Base-by-base conservation (phyloP, 441 rosid species). In the Melastoma candidum region DNA sequence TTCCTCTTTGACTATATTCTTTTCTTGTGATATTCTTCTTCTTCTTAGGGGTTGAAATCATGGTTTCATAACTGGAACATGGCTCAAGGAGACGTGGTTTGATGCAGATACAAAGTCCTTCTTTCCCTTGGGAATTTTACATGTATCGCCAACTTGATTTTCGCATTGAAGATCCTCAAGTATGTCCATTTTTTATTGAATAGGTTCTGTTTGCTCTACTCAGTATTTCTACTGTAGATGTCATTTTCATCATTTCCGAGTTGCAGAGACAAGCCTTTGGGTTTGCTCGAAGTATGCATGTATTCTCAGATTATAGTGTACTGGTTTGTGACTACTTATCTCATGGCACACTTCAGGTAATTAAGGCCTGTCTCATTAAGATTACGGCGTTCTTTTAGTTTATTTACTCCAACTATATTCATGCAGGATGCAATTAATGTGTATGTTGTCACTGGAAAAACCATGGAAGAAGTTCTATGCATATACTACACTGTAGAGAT, bases 81-180 rank as follows among this genome's bases (percentile, higher is more conserved):
- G 22, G 22, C 22, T 17, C 51, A 26, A 58, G 29, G 24, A 44
- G 53, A 49, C 29, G 60, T 41, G 53, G 59, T 72, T 3, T 3
- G 7, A 29, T 60, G 53, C 84, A 87, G 98, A 76, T 92, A 67
- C 98, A 90, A 74, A 80, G 68, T 69, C 98, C 98, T 58, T 74
- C 96, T 59, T 85, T 87, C 57, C 93, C 93, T 51, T 90, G 95
- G 96, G 98, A 92, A 56, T 92, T 92, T 64, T 73, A 92, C 82
- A 76, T 92, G 84, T 92, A 92, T 68, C 83, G 95, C 52, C 95
- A 79, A 67, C 92, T 92, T 62, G 98, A 92, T 68, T 71, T 57
- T 57, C 87, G 90, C 67, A 80, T 92, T 53, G 50, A 76, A 52
- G 80, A 67, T 36, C 69, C 69, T 61, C 80, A 74, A 63, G 98